These are phyloP conservation scores for Candida tallmaniae DNA, from an alignment of 805 yeast species.

Conservation along the genomic window DNA sequence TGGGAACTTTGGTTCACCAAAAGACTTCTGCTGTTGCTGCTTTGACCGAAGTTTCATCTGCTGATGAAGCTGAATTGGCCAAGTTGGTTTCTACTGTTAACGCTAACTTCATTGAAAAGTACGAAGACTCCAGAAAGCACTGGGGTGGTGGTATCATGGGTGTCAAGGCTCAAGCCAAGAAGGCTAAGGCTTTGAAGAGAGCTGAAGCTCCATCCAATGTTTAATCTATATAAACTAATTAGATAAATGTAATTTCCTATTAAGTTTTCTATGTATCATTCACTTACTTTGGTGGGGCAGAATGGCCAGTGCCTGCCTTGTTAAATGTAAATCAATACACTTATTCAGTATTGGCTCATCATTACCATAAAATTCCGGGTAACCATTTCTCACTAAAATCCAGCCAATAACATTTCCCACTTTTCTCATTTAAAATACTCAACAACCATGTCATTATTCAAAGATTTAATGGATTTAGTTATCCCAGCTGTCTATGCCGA, in stretches of 20 bases:
- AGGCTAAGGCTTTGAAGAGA: conserved; percentile 69
- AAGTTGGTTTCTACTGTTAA: conserved; percentile 88
- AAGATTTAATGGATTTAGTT: conserved; percentile 75
- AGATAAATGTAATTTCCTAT: not conserved
- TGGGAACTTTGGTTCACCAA: conserved; percentile 95
- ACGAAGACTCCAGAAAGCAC: conserved; percentile 95
- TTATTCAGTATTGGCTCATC: no score
- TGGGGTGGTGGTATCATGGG: conserved; percentile 99
- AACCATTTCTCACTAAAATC: conserved; percentile 1
- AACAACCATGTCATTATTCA: conserved; percentile 45
- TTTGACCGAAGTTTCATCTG: conserved; percentile 89
- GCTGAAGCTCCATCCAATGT: conserved; percentile 23
- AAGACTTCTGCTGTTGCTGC: conserved; percentile 98
- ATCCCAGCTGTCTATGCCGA: conserved; percentile 86
- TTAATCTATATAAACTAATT: not conserved
- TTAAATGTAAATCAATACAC: no score
- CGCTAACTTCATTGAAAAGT: conserved; percentile 89
- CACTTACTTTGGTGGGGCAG: no score
- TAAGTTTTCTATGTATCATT: no score
- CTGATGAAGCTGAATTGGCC: conserved; percentile 93
- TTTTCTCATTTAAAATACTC: conserved; percentile 18
- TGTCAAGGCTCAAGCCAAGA: conserved; percentile 84
- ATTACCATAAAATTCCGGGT: no score
- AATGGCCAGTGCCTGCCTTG: not conserved
- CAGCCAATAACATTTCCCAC: conserved; percentile 23